Evolutionary conservation across 345 rosid species (phyloP), one percentile per base, ranked within the genome.

Genomic region (Populus ilicifolia): DNA sequence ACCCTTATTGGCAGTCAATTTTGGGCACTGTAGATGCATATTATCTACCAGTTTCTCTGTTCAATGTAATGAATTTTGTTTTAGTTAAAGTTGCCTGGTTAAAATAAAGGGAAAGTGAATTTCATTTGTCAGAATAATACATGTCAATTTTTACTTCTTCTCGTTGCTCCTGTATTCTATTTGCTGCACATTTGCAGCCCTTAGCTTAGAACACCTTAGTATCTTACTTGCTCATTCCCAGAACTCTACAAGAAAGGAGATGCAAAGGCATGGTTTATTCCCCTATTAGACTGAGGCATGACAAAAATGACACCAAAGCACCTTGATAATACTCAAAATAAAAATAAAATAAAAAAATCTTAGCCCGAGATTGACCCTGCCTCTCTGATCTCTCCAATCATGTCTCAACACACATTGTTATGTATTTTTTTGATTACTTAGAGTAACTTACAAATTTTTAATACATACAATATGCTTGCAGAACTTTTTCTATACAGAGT

Each of bases 51-150:
- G 63, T 59, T 59, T 79, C 48, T 23, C 18, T 67, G 29, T 43
- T 56, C 73, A 8, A 56, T 78, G 67, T 78, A 78, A 72, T 78
- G 67, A 72, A 36, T 66, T 66, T 72, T 36, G 27, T 50, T 72
- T 38, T 14, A 66, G 20, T 72, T 36, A 38, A 4, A 46, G 38
- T 8, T 6, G 13, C n/a, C 17, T 12, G 12, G 44, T 67, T 67
- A 27, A 39, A 67, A 67, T 9, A 44, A 5, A 35, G 20, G 35
- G 16, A 75, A 46, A 23, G 14, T 69, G 61, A 43, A 56, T 27
- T 23, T 56, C 63, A 56, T 56, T 56, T 56, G 11, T 56, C 63
- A 56, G 63, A 56, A 56, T 56, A 56, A 56, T 56, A n/a, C n/a
- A 56, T 56, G 63, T n/a, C 27, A 9, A 56, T 56, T 56, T 56